These are phyloP conservation scores for Citrus inodora DNA, from an alignment of 345 rosid species.

Conservation along the genomic window DNA sequence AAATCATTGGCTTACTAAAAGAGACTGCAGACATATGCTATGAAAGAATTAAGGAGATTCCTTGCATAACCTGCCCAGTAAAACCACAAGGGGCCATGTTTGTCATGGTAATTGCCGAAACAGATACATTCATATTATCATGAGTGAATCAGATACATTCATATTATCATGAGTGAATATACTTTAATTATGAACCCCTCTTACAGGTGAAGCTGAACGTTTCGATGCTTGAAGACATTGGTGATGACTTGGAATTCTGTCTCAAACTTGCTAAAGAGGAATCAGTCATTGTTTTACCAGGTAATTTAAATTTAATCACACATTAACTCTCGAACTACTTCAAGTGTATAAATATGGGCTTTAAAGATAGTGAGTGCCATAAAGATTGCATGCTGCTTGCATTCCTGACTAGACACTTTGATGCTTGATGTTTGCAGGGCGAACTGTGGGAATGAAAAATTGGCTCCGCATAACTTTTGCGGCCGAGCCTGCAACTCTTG, in stretches of 20 bases:
- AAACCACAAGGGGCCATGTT: background rate
- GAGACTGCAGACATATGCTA: slow-evolving; percentile 33
- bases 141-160: background rate
- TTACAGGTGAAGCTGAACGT: background rate
- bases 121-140: background rate
- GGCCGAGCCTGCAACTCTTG: too few species aligned
- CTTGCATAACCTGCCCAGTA: background rate
- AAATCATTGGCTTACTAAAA: slow-evolving; percentile 19
- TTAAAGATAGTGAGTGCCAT: too few species aligned
- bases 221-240: slow-evolving; percentile 32
- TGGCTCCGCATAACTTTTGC: too few species aligned
- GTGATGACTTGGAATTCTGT: slow-evolving; percentile 61
- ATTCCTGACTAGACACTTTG: too few species aligned
- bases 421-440: too few species aligned
- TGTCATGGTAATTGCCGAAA: background rate
- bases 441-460: too few species aligned
- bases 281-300: slow-evolving; percentile 47
- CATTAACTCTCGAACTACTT: too few species aligned
- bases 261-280: slow-evolving; percentile 57
- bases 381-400: too few species aligned
- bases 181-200: background rate
- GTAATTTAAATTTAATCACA: slow-evolving; percentile 17
- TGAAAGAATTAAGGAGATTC: slow-evolving; percentile 4
- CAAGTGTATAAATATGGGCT: too few species aligned
- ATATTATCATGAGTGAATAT: background rate